Conservation (phyloP, 805 yeast genomes). For the Kockiozyma suomiensis region DNA sequence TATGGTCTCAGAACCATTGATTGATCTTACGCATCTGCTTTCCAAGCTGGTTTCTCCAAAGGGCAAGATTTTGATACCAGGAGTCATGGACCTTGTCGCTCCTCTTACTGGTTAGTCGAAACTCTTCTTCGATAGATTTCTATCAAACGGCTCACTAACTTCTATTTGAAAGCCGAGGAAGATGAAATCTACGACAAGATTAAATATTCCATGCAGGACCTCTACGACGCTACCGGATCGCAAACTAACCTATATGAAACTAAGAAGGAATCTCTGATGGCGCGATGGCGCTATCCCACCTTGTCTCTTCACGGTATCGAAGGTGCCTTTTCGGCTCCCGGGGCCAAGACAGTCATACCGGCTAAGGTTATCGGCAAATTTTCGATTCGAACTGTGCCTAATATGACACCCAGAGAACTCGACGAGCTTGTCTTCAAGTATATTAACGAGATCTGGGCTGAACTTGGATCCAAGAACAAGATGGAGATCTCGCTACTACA, state of each 20-base stretch:
- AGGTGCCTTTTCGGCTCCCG: slow-evolving; percentile 93
- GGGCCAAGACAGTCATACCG: slow-evolving; percentile 98
- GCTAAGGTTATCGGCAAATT: slow-evolving; percentile 92
- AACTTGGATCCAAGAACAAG: slow-evolving; percentile 76
- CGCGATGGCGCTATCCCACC: slow-evolving; percentile 98
- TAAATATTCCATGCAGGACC: slow-evolving; percentile 80
- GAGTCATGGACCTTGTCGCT: slow-evolving; percentile 92
- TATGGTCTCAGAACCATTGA: slow-evolving; percentile 94
- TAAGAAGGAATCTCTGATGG: slow-evolving; percentile 88
- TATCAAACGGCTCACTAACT: too few relatives aligned
- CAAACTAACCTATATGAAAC: slow-evolving; percentile 74
- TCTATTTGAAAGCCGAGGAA: slow-evolving; percentile 60
- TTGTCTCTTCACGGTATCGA: slow-evolving; percentile 95
- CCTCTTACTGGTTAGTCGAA: slow-evolving; percentile 65
- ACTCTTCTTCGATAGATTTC: not conserved
- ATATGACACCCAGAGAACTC: slow-evolving; percentile 78
- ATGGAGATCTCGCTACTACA: slow-evolving; percentile 76
- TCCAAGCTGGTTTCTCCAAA: slow-evolving; percentile 72
- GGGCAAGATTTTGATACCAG: slow-evolving; percentile 86
- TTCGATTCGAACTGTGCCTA: slow-evolving; percentile 95
- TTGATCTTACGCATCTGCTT: slow-evolving; percentile 81
- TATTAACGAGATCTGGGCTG: slow-evolving; percentile 64
- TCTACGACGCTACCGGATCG: slow-evolving; percentile 87
- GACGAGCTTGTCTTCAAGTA: slow-evolving; percentile 75
- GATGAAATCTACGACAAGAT: slow-evolving; percentile 77